Evolutionary conservation across 305 asterid species (phyloP).

Genomic region (Fraxinus xanthoxyloides): DNA sequence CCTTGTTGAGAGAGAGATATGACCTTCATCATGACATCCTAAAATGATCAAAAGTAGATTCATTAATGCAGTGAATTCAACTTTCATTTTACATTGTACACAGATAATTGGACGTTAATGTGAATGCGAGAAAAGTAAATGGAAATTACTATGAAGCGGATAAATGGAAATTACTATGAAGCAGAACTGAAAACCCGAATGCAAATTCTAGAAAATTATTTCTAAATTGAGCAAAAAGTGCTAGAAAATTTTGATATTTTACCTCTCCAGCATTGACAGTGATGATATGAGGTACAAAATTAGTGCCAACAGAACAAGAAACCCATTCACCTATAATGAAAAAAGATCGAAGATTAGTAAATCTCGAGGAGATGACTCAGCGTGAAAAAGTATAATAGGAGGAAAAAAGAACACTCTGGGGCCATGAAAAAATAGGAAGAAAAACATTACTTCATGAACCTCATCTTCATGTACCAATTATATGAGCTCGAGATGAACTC

Average conservation of each 20-base stretch:
- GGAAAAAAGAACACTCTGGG: neutral
- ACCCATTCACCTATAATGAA: conserved; percentile 64
- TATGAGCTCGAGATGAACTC: neutral
- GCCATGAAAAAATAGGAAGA: neutral
- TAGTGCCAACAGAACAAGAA: conserved; percentile 75
- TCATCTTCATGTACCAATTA: neutral
- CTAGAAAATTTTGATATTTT: neutral
- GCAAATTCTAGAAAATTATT: neutral
- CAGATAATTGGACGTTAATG: neutral
- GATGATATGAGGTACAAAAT: conserved; percentile 76
- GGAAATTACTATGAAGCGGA: too few relatives aligned
- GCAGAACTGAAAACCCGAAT: neutral
- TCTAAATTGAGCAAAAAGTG: neutral
- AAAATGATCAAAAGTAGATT: conserved; percentile 16
- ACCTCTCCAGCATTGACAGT: conserved; percentile 93
- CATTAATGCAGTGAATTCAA: neutral
- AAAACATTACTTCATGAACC: neutral
- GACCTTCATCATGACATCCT: conserved; percentile 90
- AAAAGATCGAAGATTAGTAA: neutral
- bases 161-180: neutral
- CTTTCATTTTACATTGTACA: neutral
- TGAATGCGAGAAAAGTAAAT: neutral
- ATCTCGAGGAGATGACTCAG: neutral
- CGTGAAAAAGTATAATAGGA: neutral
- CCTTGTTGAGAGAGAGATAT: conserved; percentile 92